A percentile compares a stretch with the other conserved stretches of the same genome.
These are phyloP conservation scores for Yamadazyma friedrichii DNA, from an alignment of 1,139 yeast species.

Conservation along the genomic window DNA sequence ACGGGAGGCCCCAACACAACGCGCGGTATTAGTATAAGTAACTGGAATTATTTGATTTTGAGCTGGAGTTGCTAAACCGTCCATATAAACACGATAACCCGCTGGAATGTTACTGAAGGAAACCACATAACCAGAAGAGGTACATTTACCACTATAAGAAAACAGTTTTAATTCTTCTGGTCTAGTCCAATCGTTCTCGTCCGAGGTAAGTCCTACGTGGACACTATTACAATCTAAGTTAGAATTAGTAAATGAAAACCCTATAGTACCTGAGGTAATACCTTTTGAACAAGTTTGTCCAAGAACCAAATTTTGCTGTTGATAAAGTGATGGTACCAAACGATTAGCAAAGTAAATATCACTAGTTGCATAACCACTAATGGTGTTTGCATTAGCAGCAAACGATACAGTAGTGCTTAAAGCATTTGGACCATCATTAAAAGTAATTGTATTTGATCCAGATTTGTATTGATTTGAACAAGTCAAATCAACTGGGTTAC, in stretches of 20 bases:
- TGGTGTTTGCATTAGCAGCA: neutral
- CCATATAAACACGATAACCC: constrained; percentile 32
- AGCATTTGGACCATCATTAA: constrained; percentile 25
- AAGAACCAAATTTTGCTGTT: constrained; percentile 16
- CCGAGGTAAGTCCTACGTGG: constrained; percentile 21
- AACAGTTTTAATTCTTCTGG: constrained; percentile 16
- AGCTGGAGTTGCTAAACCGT: constrained; percentile 11
- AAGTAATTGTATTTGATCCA: constrained; percentile 28
- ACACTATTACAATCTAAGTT: constrained; percentile 25
- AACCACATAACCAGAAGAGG: constrained; percentile 12
- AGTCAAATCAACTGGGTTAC: constrained; percentile 17
- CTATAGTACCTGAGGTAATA: constrained; percentile 23
- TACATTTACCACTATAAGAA: constrained; percentile 16
- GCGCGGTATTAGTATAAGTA: constrained; percentile 1
- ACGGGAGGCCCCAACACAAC: neutral
- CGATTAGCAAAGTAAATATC: constrained; percentile 11
- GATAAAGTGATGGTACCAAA: constrained; percentile 17
- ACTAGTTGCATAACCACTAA: neutral
- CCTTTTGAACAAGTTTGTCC: constrained; percentile 27
- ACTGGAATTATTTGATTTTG: neutral
- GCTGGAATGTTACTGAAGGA: constrained; percentile 26
- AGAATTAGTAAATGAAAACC: constrained; percentile 12
- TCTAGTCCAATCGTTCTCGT: constrained; percentile 22
- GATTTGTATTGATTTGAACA: constrained; percentile 20
- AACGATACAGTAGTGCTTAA: constrained; percentile 12